Percentiles rank a stretch among this genome's conserved stretches.
These are phyloP conservation scores for Pseudocercospora fijiensis DNA, from an alignment of 2,329 filamentous ascomycete genomes.

Conservation along the genomic window DNA sequence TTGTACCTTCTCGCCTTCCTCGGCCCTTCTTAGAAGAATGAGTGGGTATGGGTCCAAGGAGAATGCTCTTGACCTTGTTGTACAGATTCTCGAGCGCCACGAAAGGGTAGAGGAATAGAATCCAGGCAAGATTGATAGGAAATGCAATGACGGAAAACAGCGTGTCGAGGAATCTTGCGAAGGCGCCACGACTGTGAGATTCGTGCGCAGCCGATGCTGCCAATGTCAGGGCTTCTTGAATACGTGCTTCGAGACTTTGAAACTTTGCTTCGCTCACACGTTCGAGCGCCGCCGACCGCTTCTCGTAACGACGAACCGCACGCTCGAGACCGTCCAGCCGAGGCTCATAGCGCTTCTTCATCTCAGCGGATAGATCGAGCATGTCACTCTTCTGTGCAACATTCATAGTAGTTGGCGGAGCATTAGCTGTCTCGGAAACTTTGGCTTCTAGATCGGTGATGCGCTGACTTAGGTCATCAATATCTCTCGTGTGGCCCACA, in stretches of 20 bases:
- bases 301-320: constrained; percentile 87
- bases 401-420: constrained; percentile 26
- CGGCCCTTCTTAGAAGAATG: constrained; percentile 8
- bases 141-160: constrained; percentile 18
- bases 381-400: constrained; percentile 37
- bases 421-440: constrained; percentile 30
- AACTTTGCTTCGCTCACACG: constrained; percentile 75
- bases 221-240: constrained; percentile 77
- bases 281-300: constrained; percentile 73
- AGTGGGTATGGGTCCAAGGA: constrained; percentile 25
- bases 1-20: constrained; percentile 2
- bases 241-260: constrained; percentile 65
- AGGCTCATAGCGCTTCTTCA: constrained; percentile 68
- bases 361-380: constrained; percentile 45
- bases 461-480: constrained; percentile 31
- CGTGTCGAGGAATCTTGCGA: constrained; percentile 24
- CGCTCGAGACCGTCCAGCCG: constrained; percentile 86
- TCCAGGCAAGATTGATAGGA: constrained; percentile 27
- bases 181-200: constrained; percentile 30
- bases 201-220: constrained; percentile 67
- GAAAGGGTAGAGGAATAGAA: constrained; percentile 23
- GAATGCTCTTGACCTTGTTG: constrained; percentile 23
- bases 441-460: constrained; percentile 37
- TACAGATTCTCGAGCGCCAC: constrained; percentile 29
- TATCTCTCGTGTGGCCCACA: constrained; percentile 37